Base-by-base conservation (phyloP, 2,329 filamentous ascomycete genomes). In the Diplodia intermedia region DNA sequence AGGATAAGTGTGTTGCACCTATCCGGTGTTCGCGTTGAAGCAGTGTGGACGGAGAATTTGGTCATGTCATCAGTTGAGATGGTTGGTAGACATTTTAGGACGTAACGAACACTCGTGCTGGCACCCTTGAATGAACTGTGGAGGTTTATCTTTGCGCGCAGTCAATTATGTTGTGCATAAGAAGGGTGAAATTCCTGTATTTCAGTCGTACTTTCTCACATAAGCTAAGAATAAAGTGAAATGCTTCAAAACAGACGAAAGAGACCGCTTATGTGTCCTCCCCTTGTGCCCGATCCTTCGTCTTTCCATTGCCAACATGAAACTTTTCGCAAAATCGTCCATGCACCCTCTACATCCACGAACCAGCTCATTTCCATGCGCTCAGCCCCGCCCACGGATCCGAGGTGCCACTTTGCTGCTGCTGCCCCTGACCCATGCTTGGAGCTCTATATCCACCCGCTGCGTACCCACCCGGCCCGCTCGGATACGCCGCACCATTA, bases 371-470 rank as follows among this genome's bases (percentile, higher is more conserved):
- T 57, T 90, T 90, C 89, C 89, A 91, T 55, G 85, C 86, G 79
- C 86, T 90, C 72, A 92, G 77, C 4, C 89, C 90, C 18, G 89
- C 89, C 89, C 89, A 92, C 8, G 89, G 90, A 82, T 92, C 89
- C 61, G 70, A 72, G 70, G 52, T 69, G 50, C 67, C 66, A 1
- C 70, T 70, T n/a, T 75, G 73, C 60, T 50, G 76, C 71, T 80
- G 80, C 56, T 79, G 78, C 12, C 74, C 71, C 56, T 77, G 77
- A 77, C 66, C 82, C 81, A 54, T 76, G 76, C 61, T 84, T 15
- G 18, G 52, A 9, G 31, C 63, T 9, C 63, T 26, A 33, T 43
- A 57, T 2, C 63, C 63, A 6, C 31, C 38, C 23, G 65, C 82
- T 15, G 85, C 84, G 78, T 89, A 89, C 1, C 84, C 84, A 4